Conservation (phyloP, 2,329 filamentous ascomycete species). For the Pyrenochaeta sp. region DNA sequence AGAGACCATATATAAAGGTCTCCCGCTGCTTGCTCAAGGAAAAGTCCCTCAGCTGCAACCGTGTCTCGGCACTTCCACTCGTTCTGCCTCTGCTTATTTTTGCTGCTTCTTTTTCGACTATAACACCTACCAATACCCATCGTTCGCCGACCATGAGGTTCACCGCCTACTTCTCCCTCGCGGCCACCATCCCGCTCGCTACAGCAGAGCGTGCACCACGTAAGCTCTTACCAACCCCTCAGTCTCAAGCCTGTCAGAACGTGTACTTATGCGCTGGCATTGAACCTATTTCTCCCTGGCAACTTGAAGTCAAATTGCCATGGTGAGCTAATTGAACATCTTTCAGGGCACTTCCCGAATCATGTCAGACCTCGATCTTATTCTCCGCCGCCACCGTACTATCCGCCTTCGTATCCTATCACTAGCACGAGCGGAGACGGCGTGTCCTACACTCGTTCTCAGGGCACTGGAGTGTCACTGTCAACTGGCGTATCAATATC, state of each 20-base stretch:
- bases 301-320: not conserved
- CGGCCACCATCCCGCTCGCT: slow-evolving; percentile 13
- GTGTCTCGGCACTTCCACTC: slow-evolving; percentile 21
- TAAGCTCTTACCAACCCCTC: slow-evolving; percentile 13
- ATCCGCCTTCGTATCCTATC: slow-evolving; percentile 10
- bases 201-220: slow-evolving; percentile 23
- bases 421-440: slow-evolving; percentile 11
- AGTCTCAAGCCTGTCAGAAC: not conserved
- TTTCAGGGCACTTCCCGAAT: slow-evolving; percentile 21
- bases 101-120: not conserved
- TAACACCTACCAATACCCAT: not conserved
- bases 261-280: not conserved
- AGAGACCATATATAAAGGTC: slow-evolving; percentile 24
- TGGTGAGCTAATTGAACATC: not conserved
- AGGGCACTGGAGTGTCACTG: slow-evolving; percentile 5
- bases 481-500: slow-evolving; percentile 13
- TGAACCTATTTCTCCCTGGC: not conserved
- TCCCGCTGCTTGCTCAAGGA: not conserved
- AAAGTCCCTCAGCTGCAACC: slow-evolving; percentile 11
- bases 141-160: slow-evolving; percentile 29
- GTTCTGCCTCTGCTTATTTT: slow-evolving; percentile 15
- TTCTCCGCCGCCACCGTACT: slow-evolving; percentile 18
- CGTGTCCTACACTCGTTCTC: slow-evolving; percentile 6
- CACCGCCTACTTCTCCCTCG: slow-evolving; percentile 19
- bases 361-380: slow-evolving; percentile 31